phyloP scores from a whole-genome alignment of 768 basidiomycete genomes.

The Leccinum boreale region DNA sequence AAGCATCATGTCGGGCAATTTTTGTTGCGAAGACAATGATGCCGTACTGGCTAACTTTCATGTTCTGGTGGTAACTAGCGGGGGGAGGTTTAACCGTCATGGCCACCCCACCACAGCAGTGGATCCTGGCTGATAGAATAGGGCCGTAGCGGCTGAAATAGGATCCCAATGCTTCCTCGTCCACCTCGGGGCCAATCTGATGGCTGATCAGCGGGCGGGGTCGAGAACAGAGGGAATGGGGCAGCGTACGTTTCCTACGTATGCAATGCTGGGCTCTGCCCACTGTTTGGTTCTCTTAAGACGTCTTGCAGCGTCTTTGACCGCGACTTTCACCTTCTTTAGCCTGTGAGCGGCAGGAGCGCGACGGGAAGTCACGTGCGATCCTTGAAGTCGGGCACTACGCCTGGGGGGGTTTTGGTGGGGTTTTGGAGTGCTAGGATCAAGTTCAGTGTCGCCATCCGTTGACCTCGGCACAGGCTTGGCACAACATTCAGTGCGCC shows the following conservation, averaged over 20 bases:
- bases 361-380: constrained; percentile 1
- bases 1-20: constrained; percentile 38
- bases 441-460: too few species aligned
- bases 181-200: constrained; percentile 33
- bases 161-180: constrained; percentile 19
- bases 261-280: constrained; percentile 37
- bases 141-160: constrained; percentile 27
- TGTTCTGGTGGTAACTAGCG: constrained; percentile 32
- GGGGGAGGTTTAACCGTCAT: constrained; percentile 25
- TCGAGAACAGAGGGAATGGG: background rate
- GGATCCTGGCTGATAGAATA: constrained; percentile 21
- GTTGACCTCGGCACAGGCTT: background rate
- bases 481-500: background rate
- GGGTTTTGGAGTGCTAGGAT: too few species aligned
- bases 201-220: constrained; percentile 3
- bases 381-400: constrained; percentile 4
- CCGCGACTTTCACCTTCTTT: constrained; percentile 14
- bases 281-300: constrained; percentile 4
- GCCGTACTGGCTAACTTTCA: constrained; percentile 48
- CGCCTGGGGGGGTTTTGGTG: background rate
- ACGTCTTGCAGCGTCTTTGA: constrained; percentile 19
- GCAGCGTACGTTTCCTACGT: constrained; percentile 60
- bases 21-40: constrained; percentile 43
- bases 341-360: background rate
- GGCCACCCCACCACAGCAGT: constrained; percentile 32